phyloP scores from a whole-genome alignment of 768 basidiomycete species.

The Sporobolomyces phaffii region DNA sequence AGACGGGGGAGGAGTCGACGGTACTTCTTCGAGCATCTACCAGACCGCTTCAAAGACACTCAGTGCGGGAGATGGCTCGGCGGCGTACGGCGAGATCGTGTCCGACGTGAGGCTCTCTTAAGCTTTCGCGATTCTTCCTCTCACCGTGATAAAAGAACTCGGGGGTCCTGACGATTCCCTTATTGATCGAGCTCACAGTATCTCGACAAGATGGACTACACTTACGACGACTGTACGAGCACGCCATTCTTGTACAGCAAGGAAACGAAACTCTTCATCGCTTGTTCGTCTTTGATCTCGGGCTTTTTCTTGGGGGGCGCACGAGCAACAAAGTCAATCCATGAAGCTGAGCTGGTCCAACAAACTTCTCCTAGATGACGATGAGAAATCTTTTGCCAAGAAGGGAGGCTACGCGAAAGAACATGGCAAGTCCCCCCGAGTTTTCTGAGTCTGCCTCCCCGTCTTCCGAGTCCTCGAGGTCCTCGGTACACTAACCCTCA shows the following conservation, averaged over 20 bases:
- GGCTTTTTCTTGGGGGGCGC: no score
- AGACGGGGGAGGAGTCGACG: conserved; percentile 21
- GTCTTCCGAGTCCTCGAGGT: not conserved
- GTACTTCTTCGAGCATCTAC: conserved; percentile 13
- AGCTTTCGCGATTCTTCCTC: no score
- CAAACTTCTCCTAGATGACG: not conserved
- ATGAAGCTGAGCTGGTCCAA: no score
- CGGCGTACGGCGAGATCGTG: not conserved
- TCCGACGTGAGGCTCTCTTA: conserved; percentile 17
- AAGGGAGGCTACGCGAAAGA: conserved; percentile 5
- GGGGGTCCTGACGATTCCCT: no score
- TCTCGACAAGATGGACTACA: conserved; percentile 9
- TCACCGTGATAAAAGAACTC: no score
- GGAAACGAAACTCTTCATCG: conserved; percentile 6
- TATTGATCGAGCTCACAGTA: not conserved
- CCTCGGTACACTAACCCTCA: no score
- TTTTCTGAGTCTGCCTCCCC: not conserved
- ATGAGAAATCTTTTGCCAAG: not conserved
- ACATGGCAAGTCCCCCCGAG: not conserved
- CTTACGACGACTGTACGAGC: conserved; percentile 23
- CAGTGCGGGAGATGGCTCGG: not conserved
- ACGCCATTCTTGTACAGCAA: conserved; percentile 12
- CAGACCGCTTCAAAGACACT: not conserved
- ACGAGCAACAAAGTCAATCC: no score
- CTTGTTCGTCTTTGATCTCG: no score